A percentile compares a stretch with the other conserved stretches of the same genome.
These are phyloP conservation scores for Cryphonectria radicalis DNA, from an alignment of 2,329 filamentous ascomycete species.

Conservation along the genomic window DNA sequence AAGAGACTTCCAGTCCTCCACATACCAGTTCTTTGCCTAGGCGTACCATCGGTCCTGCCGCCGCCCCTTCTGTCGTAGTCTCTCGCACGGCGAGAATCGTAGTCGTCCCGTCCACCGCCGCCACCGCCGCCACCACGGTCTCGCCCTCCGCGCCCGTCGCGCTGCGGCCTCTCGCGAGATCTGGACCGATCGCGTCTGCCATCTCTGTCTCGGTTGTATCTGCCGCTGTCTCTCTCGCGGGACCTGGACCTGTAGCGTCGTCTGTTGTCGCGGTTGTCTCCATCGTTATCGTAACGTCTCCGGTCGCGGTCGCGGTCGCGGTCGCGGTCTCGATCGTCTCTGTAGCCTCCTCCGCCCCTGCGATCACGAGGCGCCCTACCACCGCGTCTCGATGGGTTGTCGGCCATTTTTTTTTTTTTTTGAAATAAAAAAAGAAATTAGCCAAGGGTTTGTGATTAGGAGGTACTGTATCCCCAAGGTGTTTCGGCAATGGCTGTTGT, in stretches of 20 bases:
- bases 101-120: slow-evolving; percentile 1
- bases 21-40: slow-evolving; percentile 25
- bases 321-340: slow-evolving; percentile 42
- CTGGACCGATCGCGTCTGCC: slow-evolving; percentile 24
- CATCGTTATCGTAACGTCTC: slow-evolving; percentile 36
- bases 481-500: neutral
- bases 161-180: slow-evolving; percentile 31
- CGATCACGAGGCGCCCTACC: slow-evolving; percentile 36
- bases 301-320: slow-evolving; percentile 45
- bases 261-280: slow-evolving; percentile 39
- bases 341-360: slow-evolving; percentile 32
- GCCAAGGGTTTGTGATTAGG: neutral
- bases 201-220: slow-evolving; percentile 37
- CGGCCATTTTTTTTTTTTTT: slow-evolving; percentile 4
- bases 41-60: slow-evolving; percentile 22
- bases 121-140: slow-evolving; percentile 9
- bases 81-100: slow-evolving; percentile 22
- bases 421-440: no score
- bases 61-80: slow-evolving; percentile 21
- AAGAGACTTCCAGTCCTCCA: neutral
- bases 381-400: slow-evolving; percentile 24
- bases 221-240: slow-evolving; percentile 38
- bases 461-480: neutral
- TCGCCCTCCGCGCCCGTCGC: slow-evolving; percentile 30
- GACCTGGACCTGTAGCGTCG: slow-evolving; percentile 30